Evolutionary conservation across 2,329 filamentous ascomycete genomes (phyloP).

Genomic region (Leptodontidium sp.): DNA sequence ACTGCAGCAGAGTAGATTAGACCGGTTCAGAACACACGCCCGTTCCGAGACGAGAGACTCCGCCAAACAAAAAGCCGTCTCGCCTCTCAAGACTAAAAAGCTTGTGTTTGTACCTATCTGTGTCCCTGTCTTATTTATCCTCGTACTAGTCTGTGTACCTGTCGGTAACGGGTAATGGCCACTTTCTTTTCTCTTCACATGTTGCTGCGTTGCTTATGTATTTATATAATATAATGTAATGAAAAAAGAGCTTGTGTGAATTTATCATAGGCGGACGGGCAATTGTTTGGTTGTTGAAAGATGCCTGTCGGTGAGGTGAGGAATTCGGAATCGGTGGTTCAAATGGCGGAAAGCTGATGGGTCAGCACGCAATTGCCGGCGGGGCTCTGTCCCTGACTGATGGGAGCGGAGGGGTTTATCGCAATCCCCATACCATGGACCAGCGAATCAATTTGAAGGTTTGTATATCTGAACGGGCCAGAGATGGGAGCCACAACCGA

Average conservation of each 20-base stretch:
- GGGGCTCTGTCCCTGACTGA: no score
- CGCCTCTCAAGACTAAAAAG: neutral
- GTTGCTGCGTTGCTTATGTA: neutral
- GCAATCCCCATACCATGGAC: neutral
- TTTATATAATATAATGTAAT: neutral
- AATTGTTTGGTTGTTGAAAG: neutral
- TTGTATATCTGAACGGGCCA: neutral
- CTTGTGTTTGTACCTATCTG: no score
- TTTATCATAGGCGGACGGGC: neutral
- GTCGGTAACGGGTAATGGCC: neutral
- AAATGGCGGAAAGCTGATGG: constrained; percentile 3
- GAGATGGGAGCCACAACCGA: no score
- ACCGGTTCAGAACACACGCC: no score
- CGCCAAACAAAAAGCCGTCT: constrained; percentile 2
- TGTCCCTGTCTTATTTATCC: no score
- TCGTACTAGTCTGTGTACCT: neutral
- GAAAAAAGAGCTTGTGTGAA: neutral
- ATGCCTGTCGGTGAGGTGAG: neutral
- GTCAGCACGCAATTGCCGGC: constrained; percentile 15
- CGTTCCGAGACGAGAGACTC: no score
- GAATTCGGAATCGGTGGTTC: neutral
- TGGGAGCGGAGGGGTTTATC: no score
- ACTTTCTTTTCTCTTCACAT: neutral
- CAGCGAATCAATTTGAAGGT: neutral
- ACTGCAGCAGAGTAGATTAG: no score